Base-by-base conservation (phyloP, 495 filamentous ascomycete species). In the Articulospora tetracladia region DNA sequence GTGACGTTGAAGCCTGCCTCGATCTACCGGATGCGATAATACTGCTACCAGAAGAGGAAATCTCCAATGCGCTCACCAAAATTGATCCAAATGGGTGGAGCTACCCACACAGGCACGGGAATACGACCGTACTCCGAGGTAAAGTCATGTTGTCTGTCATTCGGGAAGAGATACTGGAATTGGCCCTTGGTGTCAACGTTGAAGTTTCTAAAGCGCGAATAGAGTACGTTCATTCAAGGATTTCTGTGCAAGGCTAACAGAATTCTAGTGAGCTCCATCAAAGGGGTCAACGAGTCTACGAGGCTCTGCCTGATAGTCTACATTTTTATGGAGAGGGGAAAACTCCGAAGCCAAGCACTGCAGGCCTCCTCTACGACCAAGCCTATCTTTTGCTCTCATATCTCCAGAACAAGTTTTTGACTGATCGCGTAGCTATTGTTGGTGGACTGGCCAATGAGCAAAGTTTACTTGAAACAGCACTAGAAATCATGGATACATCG, bases 121-220 rank as follows among this genome's bases (percentile, higher is more conserved):
- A 6, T 17, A 44, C 51, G 11, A 66, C 60, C 15, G 10, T 60
- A 2, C 17, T 53, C 8, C 54, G 63, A 36, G 57, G 54, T 26
- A 58, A 60, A 20, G 28, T 55, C 17, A 49, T 53, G 13, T 28
- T 60, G 15, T 49, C 51, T n/a, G 26, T 28, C 10, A 47, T 66
- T 19, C 56, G 66, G 24, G 66, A 68, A 24, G 62, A 66, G 44
- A 68, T 68, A 19, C 41, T 68, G 6, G 63, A 68, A 55, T 24
- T 68, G 27, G 60, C 66, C 3, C 57, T 68, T 11, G 60, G 62
- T 11, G 56, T 63, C 13, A 61, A 65, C 23, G 41, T 58, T 27
- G 23, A 53, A 13, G 30, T 58, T 2, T 57, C 66, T 2, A 46
- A 59, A 51, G 36, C 49, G 0, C 46, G 53, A 44, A 61, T 68